phyloP scores from a whole-genome alignment of 192 early-diverging fungal species.

The Coemansia sp. region DNA sequence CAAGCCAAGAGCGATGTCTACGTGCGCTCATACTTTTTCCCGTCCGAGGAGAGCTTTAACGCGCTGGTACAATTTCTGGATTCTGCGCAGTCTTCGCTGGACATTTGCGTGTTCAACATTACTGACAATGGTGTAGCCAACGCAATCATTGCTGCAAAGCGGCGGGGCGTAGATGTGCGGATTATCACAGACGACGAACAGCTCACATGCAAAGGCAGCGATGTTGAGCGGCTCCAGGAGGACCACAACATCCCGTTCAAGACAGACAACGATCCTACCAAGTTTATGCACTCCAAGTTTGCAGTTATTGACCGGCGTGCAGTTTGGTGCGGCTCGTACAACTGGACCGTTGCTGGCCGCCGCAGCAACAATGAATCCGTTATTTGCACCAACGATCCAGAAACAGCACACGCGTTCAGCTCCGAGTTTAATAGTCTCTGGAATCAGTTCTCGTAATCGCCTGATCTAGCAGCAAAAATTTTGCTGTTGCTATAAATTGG shows the following conservation, averaged over 20 bases:
- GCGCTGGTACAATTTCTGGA: slow-evolving; percentile 57
- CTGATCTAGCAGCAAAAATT: slow-evolving; percentile 10
- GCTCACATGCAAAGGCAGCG: slow-evolving; percentile 58
- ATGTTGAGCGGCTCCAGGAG: slow-evolving; percentile 55
- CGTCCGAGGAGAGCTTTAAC: slow-evolving; percentile 62
- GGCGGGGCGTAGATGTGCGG: slow-evolving; percentile 59
- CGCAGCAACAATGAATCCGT: slow-evolving; percentile 69
- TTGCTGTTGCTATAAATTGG: slow-evolving; percentile 4
- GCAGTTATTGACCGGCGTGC: slow-evolving; percentile 60
- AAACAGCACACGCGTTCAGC: slow-evolving; percentile 59
- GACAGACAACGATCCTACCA: slow-evolving; percentile 45
- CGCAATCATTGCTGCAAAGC: slow-evolving; percentile 61
- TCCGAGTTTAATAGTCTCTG: slow-evolving; percentile 65
- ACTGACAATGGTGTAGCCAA: slow-evolving; percentile 71
- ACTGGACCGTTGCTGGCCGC: slow-evolving; percentile 58
- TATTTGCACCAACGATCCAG: slow-evolving; percentile 63
- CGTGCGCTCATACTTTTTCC: slow-evolving; percentile 59
- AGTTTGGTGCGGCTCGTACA: slow-evolving; percentile 62
- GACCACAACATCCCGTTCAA: slow-evolving; percentile 56
- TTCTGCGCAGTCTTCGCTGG: slow-evolving; percentile 59
- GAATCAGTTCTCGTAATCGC: slow-evolving; percentile 51
- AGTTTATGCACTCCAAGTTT: slow-evolving; percentile 75
- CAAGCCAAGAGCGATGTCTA: slow-evolving; percentile 23
- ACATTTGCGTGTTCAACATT: slow-evolving; percentile 73
- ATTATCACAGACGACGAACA: slow-evolving; percentile 74